Conservation (phyloP, 164 flowering plant genomes). For the Vitis rotundifolia region DNA sequence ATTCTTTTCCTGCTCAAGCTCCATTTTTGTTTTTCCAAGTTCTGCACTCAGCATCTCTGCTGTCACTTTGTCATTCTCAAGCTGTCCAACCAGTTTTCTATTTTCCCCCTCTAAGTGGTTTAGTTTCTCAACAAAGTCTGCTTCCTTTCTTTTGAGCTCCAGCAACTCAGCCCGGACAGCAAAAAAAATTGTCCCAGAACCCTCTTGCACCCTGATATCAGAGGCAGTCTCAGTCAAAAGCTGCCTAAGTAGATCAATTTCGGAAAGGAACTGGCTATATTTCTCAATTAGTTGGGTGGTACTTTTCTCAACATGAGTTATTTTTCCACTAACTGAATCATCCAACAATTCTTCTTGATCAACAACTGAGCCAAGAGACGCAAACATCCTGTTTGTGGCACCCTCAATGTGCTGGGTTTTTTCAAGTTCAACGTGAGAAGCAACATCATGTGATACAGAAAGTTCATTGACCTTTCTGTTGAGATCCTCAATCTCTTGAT, state of each 20-base stretch:
- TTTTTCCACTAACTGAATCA: constrained; percentile 41
- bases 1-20: constrained; percentile 79
- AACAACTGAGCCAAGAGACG: constrained; percentile 40
- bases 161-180: constrained; percentile 42
- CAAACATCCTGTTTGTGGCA: constrained; percentile 39
- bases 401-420: constrained; percentile 42
- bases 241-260: constrained; percentile 47
- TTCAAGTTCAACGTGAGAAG: constrained; percentile 32
- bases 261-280: constrained; percentile 43
- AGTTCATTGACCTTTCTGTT: constrained; percentile 46
- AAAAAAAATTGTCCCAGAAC: constrained; percentile 35
- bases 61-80: constrained; percentile 39
- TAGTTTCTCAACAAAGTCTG: constrained; percentile 39
- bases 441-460: constrained; percentile 36
- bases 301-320: constrained; percentile 48
- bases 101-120: constrained; percentile 56
- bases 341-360: constrained; percentile 40
- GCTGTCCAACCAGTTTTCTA: constrained; percentile 45
- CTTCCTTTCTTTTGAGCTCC: constrained; percentile 50
- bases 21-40: constrained; percentile 46
- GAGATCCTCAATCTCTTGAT: constrained; percentile 67
- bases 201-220: constrained; percentile 35
- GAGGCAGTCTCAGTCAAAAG: constrained; percentile 36
- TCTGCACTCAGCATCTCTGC: constrained; percentile 43
- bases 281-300: constrained; percentile 43